These are phyloP conservation scores for Phaseolus lunatus DNA, from an alignment of 306 rosid species.

Conservation along the genomic window DNA sequence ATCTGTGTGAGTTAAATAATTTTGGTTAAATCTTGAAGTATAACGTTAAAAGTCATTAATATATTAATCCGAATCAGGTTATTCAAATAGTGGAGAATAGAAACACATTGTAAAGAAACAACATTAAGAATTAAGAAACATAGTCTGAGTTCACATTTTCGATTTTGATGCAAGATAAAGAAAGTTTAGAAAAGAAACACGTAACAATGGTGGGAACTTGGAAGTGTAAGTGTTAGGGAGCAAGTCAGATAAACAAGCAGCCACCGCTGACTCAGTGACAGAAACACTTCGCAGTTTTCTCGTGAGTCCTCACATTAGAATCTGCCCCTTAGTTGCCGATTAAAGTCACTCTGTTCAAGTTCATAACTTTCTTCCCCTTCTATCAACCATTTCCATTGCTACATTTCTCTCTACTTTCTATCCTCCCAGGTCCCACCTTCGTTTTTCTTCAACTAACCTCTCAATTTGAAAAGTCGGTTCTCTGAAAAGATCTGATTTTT, in stretches of 20 bases:
- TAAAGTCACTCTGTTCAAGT: background rate
- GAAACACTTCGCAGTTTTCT: slow-evolving; percentile 24
- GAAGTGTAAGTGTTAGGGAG: background rate
- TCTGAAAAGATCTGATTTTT: slow-evolving; percentile 1
- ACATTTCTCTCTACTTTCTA: background rate
- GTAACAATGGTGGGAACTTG: background rate
- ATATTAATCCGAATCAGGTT: background rate
- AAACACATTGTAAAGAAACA: background rate
- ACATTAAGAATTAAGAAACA: background rate
- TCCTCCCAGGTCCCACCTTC: background rate
- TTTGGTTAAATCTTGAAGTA: too few relatives aligned
- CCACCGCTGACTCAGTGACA: slow-evolving; percentile 20
- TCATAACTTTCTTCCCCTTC: background rate
- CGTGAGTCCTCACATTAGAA: slow-evolving; percentile 26
- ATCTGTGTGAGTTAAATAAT: too few relatives aligned
- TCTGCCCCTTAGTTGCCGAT: background rate
- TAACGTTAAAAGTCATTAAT: background rate
- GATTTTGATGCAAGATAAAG: background rate
- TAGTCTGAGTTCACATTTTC: background rate
- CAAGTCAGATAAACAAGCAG: slow-evolving; percentile 34
- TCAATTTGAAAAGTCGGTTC: background rate
- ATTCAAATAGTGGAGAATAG: background rate
- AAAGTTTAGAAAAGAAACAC: background rate
- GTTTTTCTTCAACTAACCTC: background rate
- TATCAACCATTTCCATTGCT: background rate